phyloP scores from a whole-genome alignment of 345 rosid species.

The Rhodomyrtus tomentosa region DNA sequence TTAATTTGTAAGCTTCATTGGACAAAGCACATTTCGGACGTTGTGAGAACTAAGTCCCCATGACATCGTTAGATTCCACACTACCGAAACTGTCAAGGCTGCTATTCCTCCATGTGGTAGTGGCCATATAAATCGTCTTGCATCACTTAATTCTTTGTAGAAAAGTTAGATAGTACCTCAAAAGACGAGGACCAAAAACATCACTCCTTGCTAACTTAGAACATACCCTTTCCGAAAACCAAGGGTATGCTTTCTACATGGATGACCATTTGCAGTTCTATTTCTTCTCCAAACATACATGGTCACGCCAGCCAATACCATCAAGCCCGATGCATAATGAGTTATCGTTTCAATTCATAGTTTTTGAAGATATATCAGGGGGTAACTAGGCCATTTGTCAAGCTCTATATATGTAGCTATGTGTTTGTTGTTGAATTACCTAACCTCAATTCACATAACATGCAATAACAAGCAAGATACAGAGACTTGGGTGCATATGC shows the following conservation, averaged over 20 bases:
- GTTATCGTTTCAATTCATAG: background rate
- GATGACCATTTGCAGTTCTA: background rate
- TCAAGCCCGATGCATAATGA: background rate
- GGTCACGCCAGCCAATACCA: background rate
- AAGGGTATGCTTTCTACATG: background rate
- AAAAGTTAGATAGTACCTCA: background rate
- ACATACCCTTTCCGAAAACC: background rate
- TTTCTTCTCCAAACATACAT: background rate
- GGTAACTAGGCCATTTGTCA: background rate
- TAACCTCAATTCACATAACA: background rate
- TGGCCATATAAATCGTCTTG: background rate
- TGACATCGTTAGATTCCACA: background rate
- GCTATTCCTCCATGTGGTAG: background rate
- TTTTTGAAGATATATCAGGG: background rate
- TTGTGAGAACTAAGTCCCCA: background rate
- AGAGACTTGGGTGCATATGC: background rate
- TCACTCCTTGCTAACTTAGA: background rate
- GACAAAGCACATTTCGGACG: background rate
- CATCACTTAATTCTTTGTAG: background rate
- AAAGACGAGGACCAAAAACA: background rate
- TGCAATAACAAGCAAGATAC: background rate
- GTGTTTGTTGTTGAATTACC: background rate
- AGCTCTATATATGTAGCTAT: background rate
- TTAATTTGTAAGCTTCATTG: background rate
- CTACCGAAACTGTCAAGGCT: background rate